phyloP scores from a whole-genome alignment of 768 basidiomycete species.

The Calvatia gigantea region DNA sequence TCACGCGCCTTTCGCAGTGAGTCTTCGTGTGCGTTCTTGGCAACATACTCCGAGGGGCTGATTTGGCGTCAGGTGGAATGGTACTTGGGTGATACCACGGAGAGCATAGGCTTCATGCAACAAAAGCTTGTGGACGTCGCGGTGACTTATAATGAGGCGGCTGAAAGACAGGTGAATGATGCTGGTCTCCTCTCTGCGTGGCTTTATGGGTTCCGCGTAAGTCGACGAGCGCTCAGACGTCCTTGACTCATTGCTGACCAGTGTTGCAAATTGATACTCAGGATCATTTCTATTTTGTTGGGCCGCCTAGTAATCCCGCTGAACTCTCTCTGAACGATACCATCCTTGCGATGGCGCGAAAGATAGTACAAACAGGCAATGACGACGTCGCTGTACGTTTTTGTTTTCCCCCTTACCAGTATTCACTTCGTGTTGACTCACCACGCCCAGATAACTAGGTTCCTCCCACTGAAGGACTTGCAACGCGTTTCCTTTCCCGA shows the following conservation, averaged over 20 bases:
- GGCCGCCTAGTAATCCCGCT: conserved; percentile 46
- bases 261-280: conserved; percentile 19
- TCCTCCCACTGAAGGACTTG: conserved; percentile 23
- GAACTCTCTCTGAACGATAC: conserved; percentile 27
- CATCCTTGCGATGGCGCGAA: conserved; percentile 42
- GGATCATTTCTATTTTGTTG: conserved; percentile 52
- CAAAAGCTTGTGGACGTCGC: conserved; percentile 44
- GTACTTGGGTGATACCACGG: conserved; percentile 55
- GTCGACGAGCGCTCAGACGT: conserved; percentile 12
- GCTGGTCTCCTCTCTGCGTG: conserved; percentile 28
- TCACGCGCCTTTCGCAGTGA: conserved; percentile 30
- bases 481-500: conserved; percentile 50
- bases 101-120: conserved; percentile 40
- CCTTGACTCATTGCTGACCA: too few species aligned
- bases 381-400: conserved; percentile 33
- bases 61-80: conserved; percentile 41
- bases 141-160: conserved; percentile 50
- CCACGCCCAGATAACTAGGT: conserved; percentile 20
- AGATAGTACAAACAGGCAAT: conserved; percentile 43
- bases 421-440: neutral
- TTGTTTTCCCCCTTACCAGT: neutral
- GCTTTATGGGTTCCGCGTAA: conserved; percentile 43
- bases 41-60: neutral
- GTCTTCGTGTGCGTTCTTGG: neutral
- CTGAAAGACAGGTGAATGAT: conserved; percentile 35